These are phyloP conservation scores for Cyberlindnera americana DNA, from an alignment of 805 yeast species.

Conservation along the genomic window DNA sequence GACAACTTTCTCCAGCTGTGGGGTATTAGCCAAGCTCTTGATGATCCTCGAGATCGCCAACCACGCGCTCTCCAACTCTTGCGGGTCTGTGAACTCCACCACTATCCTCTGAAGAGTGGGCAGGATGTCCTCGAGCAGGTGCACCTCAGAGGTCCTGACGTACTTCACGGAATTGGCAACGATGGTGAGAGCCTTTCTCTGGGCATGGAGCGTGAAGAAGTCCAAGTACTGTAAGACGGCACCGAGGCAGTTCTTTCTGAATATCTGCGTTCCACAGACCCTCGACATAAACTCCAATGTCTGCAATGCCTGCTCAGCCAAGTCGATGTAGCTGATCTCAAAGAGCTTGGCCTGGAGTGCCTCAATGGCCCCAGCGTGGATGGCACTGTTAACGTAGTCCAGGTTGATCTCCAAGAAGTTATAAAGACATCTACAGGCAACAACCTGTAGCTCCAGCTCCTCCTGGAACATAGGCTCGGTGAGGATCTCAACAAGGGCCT, in stretches of 20 bases:
- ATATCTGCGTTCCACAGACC: slow-evolving; percentile 44
- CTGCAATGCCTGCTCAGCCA: slow-evolving; percentile 87
- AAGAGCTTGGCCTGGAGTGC: slow-evolving; percentile 60
- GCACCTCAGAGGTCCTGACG: slow-evolving; percentile 42
- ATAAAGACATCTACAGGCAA: slow-evolving; percentile 79
- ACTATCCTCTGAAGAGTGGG: slow-evolving; percentile 55
- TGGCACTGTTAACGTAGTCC: slow-evolving; percentile 58
- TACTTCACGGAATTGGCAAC: slow-evolving; percentile 65
- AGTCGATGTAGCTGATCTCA: slow-evolving; percentile 80
- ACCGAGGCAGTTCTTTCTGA: slow-evolving; percentile 57
- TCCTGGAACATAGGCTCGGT: slow-evolving; percentile 53
- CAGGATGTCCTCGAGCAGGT: slow-evolving; percentile 51
- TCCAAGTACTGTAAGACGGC: slow-evolving; percentile 74
- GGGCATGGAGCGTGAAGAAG: slow-evolving; percentile 86
- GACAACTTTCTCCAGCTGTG: slow-evolving; percentile 44
- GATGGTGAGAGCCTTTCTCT: slow-evolving; percentile 70
- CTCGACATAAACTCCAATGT: slow-evolving; percentile 66
- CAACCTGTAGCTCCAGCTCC: slow-evolving; percentile 75
- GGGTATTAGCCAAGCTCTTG: slow-evolving; percentile 42
- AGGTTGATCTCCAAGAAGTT: slow-evolving; percentile 74
- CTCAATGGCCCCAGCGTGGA: slow-evolving; percentile 62
- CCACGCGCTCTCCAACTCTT: slow-evolving; percentile 63
- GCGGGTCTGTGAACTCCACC: slow-evolving; percentile 51
- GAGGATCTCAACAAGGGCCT: slow-evolving; percentile 54
- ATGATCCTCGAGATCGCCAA: slow-evolving; percentile 57